A percentile compares a stretch with the other conserved stretches of the same genome.
Evolutionary conservation across 2,329 filamentous ascomycete species (phyloP).

Genomic region (Pseudogymnoascus sp.): DNA sequence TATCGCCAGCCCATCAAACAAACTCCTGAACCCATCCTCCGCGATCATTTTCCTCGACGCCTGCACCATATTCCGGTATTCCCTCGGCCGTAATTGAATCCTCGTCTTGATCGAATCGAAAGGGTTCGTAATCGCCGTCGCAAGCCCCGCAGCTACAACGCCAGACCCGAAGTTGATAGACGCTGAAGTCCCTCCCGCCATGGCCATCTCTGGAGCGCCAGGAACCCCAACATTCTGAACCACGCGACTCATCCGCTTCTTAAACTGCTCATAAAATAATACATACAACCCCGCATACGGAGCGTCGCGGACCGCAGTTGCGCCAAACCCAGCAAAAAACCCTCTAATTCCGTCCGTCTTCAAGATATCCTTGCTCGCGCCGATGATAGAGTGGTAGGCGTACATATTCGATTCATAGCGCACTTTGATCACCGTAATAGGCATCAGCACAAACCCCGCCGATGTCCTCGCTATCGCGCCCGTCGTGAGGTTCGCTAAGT

Average conservation of each 20-base stretch:
- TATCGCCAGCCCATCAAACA: conserved; percentile 81
- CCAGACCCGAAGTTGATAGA: conserved; percentile 83
- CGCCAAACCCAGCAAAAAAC: conserved; percentile 90
- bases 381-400: conserved; percentile 67
- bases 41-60: conserved; percentile 70
- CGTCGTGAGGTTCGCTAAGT: conserved; percentile 76
- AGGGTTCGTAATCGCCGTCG: conserved; percentile 86
- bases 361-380: conserved; percentile 70
- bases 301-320: conserved; percentile 88
- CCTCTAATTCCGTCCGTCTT: conserved; percentile 68
- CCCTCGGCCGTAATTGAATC: conserved; percentile 78
- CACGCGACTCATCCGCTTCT: conserved; percentile 48
- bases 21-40: conserved; percentile 71
- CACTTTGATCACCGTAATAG: conserved; percentile 92
- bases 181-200: conserved; percentile 41
- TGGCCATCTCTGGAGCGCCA: conserved; percentile 20
- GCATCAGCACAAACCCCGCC: conserved; percentile 89
- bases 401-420: conserved; percentile 89
- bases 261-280: conserved; percentile 82
- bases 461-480: conserved; percentile 79
- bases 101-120: conserved; percentile 96
- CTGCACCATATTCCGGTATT: conserved; percentile 76
- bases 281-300: conserved; percentile 95
- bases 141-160: conserved; percentile 70
- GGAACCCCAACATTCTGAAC: conserved; percentile 22